phyloP scores from a whole-genome alignment of 495 filamentous ascomycete genomes.

The Venustampulla echinocandica region DNA sequence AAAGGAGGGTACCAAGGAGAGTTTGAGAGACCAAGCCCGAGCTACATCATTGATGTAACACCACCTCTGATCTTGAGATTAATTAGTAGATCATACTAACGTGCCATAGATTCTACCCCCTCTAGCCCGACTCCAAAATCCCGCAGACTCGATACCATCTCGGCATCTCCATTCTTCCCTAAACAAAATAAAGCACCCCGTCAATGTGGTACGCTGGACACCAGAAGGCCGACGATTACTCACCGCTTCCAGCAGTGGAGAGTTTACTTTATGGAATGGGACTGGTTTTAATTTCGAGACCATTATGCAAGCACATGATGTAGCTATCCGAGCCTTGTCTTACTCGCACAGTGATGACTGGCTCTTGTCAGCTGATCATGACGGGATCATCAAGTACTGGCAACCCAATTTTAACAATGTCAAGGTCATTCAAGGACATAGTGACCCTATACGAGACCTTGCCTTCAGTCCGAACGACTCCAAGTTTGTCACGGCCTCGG shows the following conservation, averaged over 20 bases:
- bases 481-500: slow-evolving; percentile 93
- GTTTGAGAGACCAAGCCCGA: slow-evolving; percentile 72
- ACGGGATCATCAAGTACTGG: slow-evolving; percentile 96
- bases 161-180: slow-evolving; percentile 90
- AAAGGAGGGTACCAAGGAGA: slow-evolving; percentile 59
- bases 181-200: slow-evolving; percentile 94
- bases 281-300: slow-evolving; percentile 99
- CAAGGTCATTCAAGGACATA: slow-evolving; percentile 84
- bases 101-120: slow-evolving; percentile 73
- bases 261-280: slow-evolving; percentile 98
- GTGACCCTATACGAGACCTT: slow-evolving; percentile 82
- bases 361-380: slow-evolving; percentile 92
- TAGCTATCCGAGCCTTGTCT: slow-evolving; percentile 73
- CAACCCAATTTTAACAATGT: slow-evolving; percentile 99
- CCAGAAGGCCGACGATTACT: slow-evolving; percentile 86
- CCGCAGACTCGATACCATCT: slow-evolving; percentile 77
- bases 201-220: slow-evolving; percentile 97
- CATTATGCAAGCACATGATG: slow-evolving; percentile 96
- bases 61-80: slow-evolving; percentile 11
- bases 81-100: slow-evolving; percentile 20
- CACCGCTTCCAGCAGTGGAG: slow-evolving; percentile 89
- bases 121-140: slow-evolving; percentile 55
- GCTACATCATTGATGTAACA: slow-evolving; percentile 84
- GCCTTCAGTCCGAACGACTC: slow-evolving; percentile 86
- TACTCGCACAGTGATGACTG: slow-evolving; percentile 96